phyloP scores from a whole-genome alignment of 306 rosid genomes.

The Aeschynomene evenia region DNA sequence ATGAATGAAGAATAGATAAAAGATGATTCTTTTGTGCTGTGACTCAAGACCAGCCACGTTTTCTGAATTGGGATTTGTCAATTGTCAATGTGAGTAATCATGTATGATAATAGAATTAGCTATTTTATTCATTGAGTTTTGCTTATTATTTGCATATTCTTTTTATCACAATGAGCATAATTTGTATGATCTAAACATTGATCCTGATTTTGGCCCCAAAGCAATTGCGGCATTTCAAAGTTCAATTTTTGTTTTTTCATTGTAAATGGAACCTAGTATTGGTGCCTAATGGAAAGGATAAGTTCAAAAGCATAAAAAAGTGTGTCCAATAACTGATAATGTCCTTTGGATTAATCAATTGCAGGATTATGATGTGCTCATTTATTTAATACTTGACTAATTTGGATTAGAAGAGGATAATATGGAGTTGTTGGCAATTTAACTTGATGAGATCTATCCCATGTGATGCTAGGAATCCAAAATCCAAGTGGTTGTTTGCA shows the following conservation, averaged over 20 bases:
- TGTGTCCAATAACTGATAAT: background rate
- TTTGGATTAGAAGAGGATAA: background rate
- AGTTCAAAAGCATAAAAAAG: background rate
- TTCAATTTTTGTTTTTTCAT: background rate
- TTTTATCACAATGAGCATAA: conserved; percentile 15
- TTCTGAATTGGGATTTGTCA: conserved; percentile 25
- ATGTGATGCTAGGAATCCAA: background rate
- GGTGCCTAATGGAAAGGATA: background rate
- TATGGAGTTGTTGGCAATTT: background rate
- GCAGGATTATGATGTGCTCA: background rate
- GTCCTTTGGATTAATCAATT: background rate
- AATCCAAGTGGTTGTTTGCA: background rate
- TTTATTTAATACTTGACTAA: too few species aligned
- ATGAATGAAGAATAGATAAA: conserved; percentile 61
- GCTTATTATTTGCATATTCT: conserved; percentile 36
- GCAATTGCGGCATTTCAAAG: conserved; percentile 24
- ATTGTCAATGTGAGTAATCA: conserved; percentile 20
- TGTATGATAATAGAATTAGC: conserved; percentile 41
- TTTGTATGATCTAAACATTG: conserved; percentile 24
- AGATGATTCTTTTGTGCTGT: conserved; percentile 21
- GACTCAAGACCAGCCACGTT: background rate
- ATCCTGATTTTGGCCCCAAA: conserved; percentile 31
- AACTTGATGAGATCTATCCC: background rate
- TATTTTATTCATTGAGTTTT: conserved; percentile 26
- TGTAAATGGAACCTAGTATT: conserved; percentile 19